phyloP scores from a whole-genome alignment of 495 filamentous ascomycete species.

The Xylaria bambusicola region DNA sequence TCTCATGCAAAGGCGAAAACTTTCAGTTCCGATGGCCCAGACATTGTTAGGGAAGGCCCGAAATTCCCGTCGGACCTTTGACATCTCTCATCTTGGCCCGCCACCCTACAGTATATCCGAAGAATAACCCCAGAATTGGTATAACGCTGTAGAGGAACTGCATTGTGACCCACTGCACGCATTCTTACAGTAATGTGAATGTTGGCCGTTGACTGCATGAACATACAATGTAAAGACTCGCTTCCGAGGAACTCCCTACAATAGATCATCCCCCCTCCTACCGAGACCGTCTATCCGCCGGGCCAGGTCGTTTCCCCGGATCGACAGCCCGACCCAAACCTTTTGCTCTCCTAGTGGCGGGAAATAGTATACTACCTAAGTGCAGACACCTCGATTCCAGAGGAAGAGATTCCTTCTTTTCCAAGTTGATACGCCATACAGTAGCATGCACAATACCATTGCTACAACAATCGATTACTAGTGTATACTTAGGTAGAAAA shows the following conservation, averaged over 20 bases:
- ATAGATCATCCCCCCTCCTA: not conserved
- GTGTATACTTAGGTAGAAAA: no score
- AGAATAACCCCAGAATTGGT: not conserved
- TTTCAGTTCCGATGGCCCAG: no score
- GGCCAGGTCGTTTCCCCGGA: not conserved
- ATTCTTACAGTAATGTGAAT: no score
- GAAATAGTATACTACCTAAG: no score
- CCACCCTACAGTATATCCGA: conserved; percentile 11
- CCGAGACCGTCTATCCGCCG: not conserved
- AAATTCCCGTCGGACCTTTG: conserved; percentile 15
- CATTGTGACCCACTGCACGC: not conserved
- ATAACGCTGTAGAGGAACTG: not conserved
- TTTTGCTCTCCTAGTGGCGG: not conserved
- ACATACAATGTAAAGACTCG: not conserved
- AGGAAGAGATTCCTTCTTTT: not conserved
- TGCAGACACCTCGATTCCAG: no score
- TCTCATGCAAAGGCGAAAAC: no score
- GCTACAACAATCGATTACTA: no score
- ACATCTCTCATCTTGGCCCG: conserved; percentile 3
- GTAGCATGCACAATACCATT: no score
- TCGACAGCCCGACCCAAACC: not conserved
- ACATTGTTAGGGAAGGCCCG: conserved; percentile 7
- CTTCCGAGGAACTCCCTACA: not conserved
- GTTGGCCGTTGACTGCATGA: no score
- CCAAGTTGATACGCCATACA: not conserved